phyloP scores from a whole-genome alignment of 495 filamentous ascomycete genomes.

The Podospora pseudoanserina region DNA sequence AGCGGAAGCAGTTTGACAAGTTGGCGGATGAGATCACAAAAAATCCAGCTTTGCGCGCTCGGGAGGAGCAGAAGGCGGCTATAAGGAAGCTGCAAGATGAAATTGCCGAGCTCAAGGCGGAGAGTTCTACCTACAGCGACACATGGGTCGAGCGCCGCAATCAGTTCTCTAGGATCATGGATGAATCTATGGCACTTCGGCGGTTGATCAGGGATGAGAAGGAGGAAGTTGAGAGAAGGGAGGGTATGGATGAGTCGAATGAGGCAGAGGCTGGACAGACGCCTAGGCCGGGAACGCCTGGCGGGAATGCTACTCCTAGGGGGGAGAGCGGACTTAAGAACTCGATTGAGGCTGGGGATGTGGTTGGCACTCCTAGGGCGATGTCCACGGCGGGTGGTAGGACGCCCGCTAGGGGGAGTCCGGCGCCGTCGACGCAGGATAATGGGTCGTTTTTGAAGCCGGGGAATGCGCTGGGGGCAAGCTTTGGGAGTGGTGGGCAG shows the following conservation, averaged over 20 bases:
- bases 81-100: conserved; percentile 79
- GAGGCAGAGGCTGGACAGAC: conserved; percentile 49
- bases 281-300: conserved; percentile 39
- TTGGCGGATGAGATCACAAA: conserved; percentile 81
- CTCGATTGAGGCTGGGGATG: conserved; percentile 39
- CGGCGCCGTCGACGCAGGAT: conserved; percentile 28
- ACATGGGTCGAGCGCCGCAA: conserved; percentile 84
- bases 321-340: conserved; percentile 41
- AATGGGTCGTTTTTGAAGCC: conserved; percentile 35
- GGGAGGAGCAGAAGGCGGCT: conserved; percentile 77
- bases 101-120: conserved; percentile 79
- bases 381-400: conserved; percentile 50
- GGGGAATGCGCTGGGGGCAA: conserved; percentile 44
- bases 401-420: conserved; percentile 63
- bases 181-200: conserved; percentile 81
- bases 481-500: conserved; percentile 38
- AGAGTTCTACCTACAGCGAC: conserved; percentile 73
- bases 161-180: conserved; percentile 87
- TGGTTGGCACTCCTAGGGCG: conserved; percentile 46
- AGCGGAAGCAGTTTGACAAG: conserved; percentile 83
- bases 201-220: conserved; percentile 91
- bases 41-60: conserved; percentile 70
- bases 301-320: conserved; percentile 37
- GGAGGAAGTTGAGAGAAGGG: conserved; percentile 69
- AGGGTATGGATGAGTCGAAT: conserved; percentile 81